phyloP scores from a whole-genome alignment of 306 rosid genomes.

The Gynostemma pentaphyllum region DNA sequence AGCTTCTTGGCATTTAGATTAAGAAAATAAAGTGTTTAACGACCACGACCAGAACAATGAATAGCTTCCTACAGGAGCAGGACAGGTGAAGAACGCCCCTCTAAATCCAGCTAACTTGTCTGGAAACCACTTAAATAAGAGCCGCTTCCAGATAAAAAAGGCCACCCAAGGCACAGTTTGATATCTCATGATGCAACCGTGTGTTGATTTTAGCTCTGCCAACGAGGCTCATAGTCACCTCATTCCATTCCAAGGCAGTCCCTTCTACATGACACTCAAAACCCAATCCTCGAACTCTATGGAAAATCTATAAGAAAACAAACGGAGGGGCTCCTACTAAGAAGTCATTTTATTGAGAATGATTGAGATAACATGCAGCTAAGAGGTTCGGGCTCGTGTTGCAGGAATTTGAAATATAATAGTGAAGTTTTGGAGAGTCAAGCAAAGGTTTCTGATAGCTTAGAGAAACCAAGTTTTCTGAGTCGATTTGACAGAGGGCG shows the following conservation, averaged over 20 bases:
- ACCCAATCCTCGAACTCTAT: background rate
- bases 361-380: slow-evolving; percentile 35
- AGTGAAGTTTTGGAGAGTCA: slow-evolving; percentile 38
- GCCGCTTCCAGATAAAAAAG: background rate
- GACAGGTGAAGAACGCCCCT: too few relatives aligned
- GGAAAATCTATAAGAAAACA: too few relatives aligned
- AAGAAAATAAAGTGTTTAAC: background rate
- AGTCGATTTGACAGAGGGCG: slow-evolving; percentile 58
- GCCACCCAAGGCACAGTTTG: background rate
- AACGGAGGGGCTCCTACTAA: too few relatives aligned
- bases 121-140: background rate
- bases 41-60: background rate
- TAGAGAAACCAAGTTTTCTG: slow-evolving; percentile 75
- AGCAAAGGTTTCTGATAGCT: slow-evolving; percentile 63
- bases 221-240: background rate
- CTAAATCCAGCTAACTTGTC: background rate
- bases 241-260: background rate
- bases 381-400: slow-evolving; percentile 39
- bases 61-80: background rate
- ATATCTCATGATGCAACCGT: background rate
- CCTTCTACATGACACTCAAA: background rate
- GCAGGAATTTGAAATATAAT: slow-evolving; percentile 52
- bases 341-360: too few relatives aligned
- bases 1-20: background rate
- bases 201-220: background rate